Percentiles rank a stretch among this genome's conserved stretches.
These are phyloP conservation scores for Chloromonas sp. DNA, from an alignment of 163 green algal species.

Conservation along the genomic window DNA sequence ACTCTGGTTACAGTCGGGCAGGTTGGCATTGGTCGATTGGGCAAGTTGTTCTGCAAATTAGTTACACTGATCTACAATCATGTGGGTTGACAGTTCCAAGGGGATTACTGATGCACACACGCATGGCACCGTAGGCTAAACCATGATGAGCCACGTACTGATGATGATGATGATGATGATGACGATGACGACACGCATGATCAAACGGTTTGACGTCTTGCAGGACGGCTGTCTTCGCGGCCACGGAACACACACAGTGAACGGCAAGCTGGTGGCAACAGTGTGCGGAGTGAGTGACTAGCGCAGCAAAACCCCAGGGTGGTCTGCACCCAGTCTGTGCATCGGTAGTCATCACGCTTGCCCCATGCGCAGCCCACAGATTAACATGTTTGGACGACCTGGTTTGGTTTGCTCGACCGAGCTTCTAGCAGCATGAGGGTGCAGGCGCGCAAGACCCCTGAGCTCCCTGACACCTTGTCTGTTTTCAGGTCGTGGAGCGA, in stretches of 20 bases:
- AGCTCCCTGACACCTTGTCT: no score
- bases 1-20: no score
- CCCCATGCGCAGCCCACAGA: not conserved
- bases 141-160: not conserved
- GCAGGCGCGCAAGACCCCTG: no score
- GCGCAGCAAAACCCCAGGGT: not conserved
- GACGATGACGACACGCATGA: not conserved
- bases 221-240: constrained; percentile 63
- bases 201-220: not conserved
- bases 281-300: constrained; percentile 48
- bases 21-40: no score
- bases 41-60: no score
- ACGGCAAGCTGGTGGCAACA: constrained; percentile 65
- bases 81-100: no score
- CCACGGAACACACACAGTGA: constrained; percentile 70
- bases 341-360: not conserved
- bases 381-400: not conserved
- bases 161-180: not conserved
- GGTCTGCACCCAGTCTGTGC: not conserved
- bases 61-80: no score
- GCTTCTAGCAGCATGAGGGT: not conserved
- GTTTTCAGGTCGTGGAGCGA: constrained; percentile 52
- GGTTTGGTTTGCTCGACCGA: not conserved
- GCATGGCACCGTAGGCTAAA: not conserved
- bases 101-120: constrained; percentile 7